Base-by-base conservation (phyloP, 208 protist species). In the Leptomonas seymouri region DNA sequence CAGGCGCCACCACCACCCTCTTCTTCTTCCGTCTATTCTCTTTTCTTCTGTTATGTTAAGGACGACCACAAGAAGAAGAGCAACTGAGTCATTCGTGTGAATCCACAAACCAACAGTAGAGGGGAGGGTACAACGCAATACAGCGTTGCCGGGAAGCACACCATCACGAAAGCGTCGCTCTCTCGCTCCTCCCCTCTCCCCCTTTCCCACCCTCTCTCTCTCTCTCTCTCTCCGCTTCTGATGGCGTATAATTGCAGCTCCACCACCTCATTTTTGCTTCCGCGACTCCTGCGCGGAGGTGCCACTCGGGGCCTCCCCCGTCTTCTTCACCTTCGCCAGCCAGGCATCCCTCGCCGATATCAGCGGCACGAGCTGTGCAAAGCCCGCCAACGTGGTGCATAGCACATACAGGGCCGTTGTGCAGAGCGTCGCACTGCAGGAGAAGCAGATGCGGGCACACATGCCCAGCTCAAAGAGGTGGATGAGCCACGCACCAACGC, bases 381-480 rank as follows among this genome's bases (percentile, higher is more conserved):
- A 73, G 27, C 88, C 88, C 0, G 73, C 79, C 11, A 77, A 25
- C 20, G 71, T 14, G 1, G 78, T 87, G 63, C 86, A 73, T 20
- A 83, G n/a, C 63, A 63, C 60, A 71, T 89, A 89, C 5, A 73
- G 51, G 8, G 63, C 30, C 56, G 71, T 78, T 30, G 67, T 70
- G 1, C 28, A 27, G 5, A 63, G 21, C 4, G 66, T 54, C 2
- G 83, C 85, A 53, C 74, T 69, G 71, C 82, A 87, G 14, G 70
- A 67, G 11, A 66, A 30, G 57, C 84, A 91, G 11, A 87, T 82
- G 30, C 83, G 69, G 20, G 80, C 21, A 60, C 78, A 82, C 68
- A 90, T 67, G 36, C 73, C 84, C 0, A 82, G 25, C 64, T 93
- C 88, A 42, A 85, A 58, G 28, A 78, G 59, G 62, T 93, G 88